Conservation (phyloP, 352 stramenopile species). For the Globisporangium spinosum region DNA sequence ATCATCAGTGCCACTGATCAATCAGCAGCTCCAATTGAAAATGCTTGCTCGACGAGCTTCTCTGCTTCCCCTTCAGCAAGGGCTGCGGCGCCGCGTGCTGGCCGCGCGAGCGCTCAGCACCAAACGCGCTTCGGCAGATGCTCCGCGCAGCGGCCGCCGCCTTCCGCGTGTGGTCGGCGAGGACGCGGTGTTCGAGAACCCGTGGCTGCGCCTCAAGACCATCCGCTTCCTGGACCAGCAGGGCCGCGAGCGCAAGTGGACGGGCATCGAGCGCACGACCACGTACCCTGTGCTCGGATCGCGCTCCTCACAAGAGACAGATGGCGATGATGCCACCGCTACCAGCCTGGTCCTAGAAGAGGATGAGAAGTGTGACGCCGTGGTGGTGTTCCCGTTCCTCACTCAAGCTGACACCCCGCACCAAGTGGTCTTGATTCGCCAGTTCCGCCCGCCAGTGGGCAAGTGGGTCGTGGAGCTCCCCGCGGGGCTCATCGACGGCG, state of each 20-base stretch:
- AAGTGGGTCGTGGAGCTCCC: slow-evolving; percentile 89
- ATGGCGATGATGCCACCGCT: not conserved
- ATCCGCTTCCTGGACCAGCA: slow-evolving; percentile 59
- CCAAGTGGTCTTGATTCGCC: slow-evolving; percentile 80
- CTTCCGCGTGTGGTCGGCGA: slow-evolving; percentile 49
- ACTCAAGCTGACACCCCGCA: slow-evolving; percentile 27
- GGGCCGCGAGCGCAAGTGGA: slow-evolving; percentile 55
- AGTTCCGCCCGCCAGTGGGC: slow-evolving; percentile 87
- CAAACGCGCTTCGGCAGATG: not conserved
- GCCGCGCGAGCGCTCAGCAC: not conserved
- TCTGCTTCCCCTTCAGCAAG: not conserved
- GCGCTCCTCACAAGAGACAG: not conserved
- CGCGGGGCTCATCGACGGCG: slow-evolving; percentile 88
- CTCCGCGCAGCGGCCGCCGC: not conserved
- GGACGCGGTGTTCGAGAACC: slow-evolving; percentile 61
- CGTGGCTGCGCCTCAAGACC: slow-evolving; percentile 47
- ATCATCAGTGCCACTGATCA: not conserved
- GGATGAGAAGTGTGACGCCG: slow-evolving; percentile 42
- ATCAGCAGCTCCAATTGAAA: not conserved
- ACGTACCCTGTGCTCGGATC: slow-evolving; percentile 36
- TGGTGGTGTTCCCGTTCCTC: slow-evolving; percentile 75
- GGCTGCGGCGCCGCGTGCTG: not conserved
- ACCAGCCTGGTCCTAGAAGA: too few relatives aligned
- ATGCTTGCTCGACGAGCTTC: not conserved
- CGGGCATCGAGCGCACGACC: slow-evolving; percentile 59